A percentile compares a stretch with the other conserved stretches of the same genome.
Conservation (phyloP, 2,329 filamentous ascomycete genomes). For the Neonectria coccinea region DNA sequence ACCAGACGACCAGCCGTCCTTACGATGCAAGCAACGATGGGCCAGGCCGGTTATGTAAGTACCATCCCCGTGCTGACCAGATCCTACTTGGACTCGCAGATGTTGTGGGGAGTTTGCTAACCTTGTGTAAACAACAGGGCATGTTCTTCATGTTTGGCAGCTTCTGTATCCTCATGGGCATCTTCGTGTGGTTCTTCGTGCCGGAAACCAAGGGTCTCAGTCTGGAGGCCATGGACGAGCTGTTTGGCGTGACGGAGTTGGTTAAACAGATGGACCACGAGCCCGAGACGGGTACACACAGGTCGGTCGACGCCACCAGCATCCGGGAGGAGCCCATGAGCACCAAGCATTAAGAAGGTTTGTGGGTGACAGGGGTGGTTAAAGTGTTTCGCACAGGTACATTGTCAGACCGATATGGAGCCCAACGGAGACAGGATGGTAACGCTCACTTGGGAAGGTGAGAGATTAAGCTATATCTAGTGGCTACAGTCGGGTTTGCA, state of each 20-base stretch:
- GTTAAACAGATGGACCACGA: constrained; percentile 49
- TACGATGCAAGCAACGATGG: constrained; percentile 72
- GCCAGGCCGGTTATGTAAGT: constrained; percentile 55
- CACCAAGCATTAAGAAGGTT: constrained; percentile 32
- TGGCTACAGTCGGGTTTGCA: background rate
- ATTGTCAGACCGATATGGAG: background rate
- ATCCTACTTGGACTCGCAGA: background rate
- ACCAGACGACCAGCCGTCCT: constrained; percentile 61
- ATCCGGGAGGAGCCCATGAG: constrained; percentile 43
- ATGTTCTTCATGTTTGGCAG: constrained; percentile 77
- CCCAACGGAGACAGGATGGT: background rate
- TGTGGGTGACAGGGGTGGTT: background rate
- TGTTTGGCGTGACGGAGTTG: constrained; percentile 69
- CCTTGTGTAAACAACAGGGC: constrained; percentile 51
- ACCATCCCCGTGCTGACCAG: background rate
- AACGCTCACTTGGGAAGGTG: background rate
- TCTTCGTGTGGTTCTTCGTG: constrained; percentile 75
- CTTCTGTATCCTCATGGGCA: constrained; percentile 73
- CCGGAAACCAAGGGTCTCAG: constrained; percentile 77
- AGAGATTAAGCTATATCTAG: background rate
- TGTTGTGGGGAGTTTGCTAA: constrained; percentile 19
- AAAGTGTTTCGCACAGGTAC: background rate
- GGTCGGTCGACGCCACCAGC: constrained; percentile 27
- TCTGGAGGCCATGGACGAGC: constrained; percentile 74
- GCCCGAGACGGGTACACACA: constrained; percentile 42